Percentiles rank a stretch among this genome's conserved stretches.
phyloP scores from a whole-genome alignment of 1,139 yeast species.

The Suhomyces panamericanus region DNA sequence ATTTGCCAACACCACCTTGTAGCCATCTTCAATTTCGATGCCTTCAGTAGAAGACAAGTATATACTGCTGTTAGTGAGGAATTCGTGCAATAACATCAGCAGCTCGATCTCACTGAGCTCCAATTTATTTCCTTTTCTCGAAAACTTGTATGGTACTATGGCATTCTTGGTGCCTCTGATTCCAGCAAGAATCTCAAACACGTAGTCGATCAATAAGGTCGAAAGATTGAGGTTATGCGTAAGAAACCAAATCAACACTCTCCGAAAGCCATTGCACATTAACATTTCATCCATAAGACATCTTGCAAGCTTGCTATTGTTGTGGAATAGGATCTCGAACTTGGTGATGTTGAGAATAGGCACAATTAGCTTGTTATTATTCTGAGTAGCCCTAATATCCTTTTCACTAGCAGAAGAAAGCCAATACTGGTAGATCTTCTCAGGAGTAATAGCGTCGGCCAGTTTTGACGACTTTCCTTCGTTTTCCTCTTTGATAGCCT shows the following conservation, averaged over 20 bases:
- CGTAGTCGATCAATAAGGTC: slow-evolving; percentile 52
- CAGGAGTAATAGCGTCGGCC: slow-evolving; percentile 41
- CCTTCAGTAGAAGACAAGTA: slow-evolving; percentile 47
- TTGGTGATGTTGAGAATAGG: slow-evolving; percentile 46
- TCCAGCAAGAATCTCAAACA: slow-evolving; percentile 59
- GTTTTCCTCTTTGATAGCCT: slow-evolving; percentile 44
- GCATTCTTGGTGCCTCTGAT: slow-evolving; percentile 44
- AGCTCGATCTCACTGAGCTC: slow-evolving; percentile 56
- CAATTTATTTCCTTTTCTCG: slow-evolving; percentile 53
- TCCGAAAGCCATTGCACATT: slow-evolving; percentile 61
- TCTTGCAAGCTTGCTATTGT: slow-evolving; percentile 47
- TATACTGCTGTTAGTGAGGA: slow-evolving; percentile 55
- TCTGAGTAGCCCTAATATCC: slow-evolving; percentile 26
- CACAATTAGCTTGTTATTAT: slow-evolving; percentile 30
- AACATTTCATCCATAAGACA: slow-evolving; percentile 65
- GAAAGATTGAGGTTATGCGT: slow-evolving; percentile 61
- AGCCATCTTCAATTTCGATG: slow-evolving; percentile 36
- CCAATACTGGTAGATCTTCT: slow-evolving; percentile 49
- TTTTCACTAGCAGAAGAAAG: slow-evolving; percentile 34
- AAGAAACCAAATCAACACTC: slow-evolving; percentile 65
- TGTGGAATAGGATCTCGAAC: slow-evolving; percentile 39
- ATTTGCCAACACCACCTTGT: slow-evolving; percentile 36
- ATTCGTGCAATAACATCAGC: slow-evolving; percentile 69
- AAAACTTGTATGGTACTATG: slow-evolving; percentile 40
- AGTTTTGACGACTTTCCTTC: slow-evolving; percentile 15